These are phyloP conservation scores for Kwoniella sp. DNA, from an alignment of 768 basidiomycete species.

Conservation along the genomic window DNA sequence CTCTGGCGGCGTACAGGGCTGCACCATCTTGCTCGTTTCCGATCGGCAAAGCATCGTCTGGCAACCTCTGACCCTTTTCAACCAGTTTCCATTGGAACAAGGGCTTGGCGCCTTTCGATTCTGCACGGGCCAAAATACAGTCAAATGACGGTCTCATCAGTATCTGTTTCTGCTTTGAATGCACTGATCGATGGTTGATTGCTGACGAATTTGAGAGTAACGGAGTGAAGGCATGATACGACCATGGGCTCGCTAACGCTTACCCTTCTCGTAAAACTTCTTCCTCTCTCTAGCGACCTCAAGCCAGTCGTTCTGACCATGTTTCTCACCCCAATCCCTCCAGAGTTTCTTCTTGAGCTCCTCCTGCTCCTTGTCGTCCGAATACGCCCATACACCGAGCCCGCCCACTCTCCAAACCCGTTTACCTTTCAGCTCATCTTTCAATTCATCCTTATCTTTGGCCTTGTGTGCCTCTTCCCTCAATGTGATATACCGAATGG, in stretches of 20 bases:
- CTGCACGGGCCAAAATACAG: slow-evolving; percentile 21
- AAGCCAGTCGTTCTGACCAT: slow-evolving; percentile 39
- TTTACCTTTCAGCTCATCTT: slow-evolving; percentile 40
- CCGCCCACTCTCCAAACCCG: slow-evolving; percentile 46
- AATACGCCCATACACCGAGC: slow-evolving; percentile 45
- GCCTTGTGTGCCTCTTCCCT: slow-evolving; percentile 34
- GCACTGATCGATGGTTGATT: no score
- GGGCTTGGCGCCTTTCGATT: slow-evolving; percentile 44
- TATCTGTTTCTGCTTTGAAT: no score
- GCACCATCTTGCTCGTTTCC: slow-evolving; percentile 45
- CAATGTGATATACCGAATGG: slow-evolving; percentile 28
- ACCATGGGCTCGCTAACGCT: no score
- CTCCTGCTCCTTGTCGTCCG: slow-evolving; percentile 29
- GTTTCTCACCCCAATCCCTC: slow-evolving; percentile 34
- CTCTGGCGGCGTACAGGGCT: slow-evolving; percentile 43
- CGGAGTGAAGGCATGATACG: no score
- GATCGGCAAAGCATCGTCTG: slow-evolving; percentile 49
- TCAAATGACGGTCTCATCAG: slow-evolving; percentile 2
- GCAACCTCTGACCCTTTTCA: slow-evolving; percentile 33
- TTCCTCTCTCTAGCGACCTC: slow-evolving; percentile 36
- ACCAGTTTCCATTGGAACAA: slow-evolving; percentile 52
- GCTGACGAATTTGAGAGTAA: no score
- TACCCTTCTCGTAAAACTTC: slow-evolving; percentile 38
- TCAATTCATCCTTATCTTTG: slow-evolving; percentile 32
- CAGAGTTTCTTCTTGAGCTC: slow-evolving; percentile 33